Evolutionary conservation across 495 filamentous ascomycete genomes (phyloP), one percentile per base, ranked within the genome.

Genomic region (Aspergillus bridgeri): DNA sequence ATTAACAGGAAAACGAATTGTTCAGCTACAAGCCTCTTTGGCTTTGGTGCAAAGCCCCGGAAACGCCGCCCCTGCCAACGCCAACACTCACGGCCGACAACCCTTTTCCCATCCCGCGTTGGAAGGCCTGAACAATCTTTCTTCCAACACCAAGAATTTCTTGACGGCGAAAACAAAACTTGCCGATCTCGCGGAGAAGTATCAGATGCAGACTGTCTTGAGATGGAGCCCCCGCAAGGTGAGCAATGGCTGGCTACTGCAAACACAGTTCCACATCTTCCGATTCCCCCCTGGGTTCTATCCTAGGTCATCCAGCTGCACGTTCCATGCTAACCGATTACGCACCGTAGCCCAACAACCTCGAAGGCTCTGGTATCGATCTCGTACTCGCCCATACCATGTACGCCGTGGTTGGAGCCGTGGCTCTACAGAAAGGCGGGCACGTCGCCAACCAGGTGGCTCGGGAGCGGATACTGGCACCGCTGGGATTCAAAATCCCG

Each of bases 161-260:
- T 72, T 88, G 43, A 71, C 83, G 20, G 74, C 80, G 38, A 82
- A 83, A 47, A 64, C 73, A 6, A 86, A 88, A 65, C 59, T 96
- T 46, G 80, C 84, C 45, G 71, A 77, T 48, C 69, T 98, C 53
- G 90, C 87, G 23, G 63, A 78, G 20, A 79, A 83, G n/a, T 85
- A 89, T 52, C 87, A 90, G 2, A 67, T 98, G 63, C 61, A 77
- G 46, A 77, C 79, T 8, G 91, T 97, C 19, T 68, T 93, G 58
- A 81, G 94, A 73, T 98, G 94, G 94, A 88, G 86, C 62, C 94
- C 94, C 15, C 83, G 81, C 67, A 79, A 85, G 72, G 92, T 96
- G 76, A 66, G 86, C 23, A 23, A 52, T 3, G 19, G 11, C 17
- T 15, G 45, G 6, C n/a, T 47, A 8, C 15, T 47, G 18, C 45